Conservation (phyloP, 1,284 basidiomycete genomes). For the Afroboletus lepidellus region DNA sequence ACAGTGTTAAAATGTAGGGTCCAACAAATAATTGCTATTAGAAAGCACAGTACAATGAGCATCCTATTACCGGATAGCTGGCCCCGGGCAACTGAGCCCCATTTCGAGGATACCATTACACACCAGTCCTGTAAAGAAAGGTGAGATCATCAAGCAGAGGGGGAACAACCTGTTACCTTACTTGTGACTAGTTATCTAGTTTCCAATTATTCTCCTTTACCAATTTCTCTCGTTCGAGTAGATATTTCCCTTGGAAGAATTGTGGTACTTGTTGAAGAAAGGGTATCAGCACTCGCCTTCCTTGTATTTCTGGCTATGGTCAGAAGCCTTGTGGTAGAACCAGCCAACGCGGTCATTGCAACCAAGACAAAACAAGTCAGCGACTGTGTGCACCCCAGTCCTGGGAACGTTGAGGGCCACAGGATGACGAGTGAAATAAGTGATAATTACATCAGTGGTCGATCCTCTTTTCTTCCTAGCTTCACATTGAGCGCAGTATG, state of each 20-base stretch:
- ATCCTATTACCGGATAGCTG: background rate
- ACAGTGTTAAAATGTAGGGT: background rate
- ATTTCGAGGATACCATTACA: background rate
- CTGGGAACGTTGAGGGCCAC: conserved; percentile 36
- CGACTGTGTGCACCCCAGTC: conserved; percentile 82
- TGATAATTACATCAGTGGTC: conserved; percentile 62
- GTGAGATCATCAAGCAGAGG: background rate
- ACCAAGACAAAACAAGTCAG: conserved; percentile 75
- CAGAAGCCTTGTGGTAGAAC: conserved; percentile 81
- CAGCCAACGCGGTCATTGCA: conserved; percentile 80
- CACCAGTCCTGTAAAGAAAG: background rate
- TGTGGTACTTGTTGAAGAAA: background rate
- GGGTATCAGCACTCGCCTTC: conserved; percentile 54
- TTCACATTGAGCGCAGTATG: conserved; percentile 76
- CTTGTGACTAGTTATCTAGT: conserved; percentile 41
- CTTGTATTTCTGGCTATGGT: conserved; percentile 82
- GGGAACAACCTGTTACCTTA: background rate
- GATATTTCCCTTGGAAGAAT: conserved; percentile 63
- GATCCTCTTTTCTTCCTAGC: conserved; percentile 73
- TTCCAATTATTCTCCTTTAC: conserved; percentile 81
- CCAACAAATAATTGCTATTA: background rate
- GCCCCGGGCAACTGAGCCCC: background rate
- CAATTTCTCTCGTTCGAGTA: conserved; percentile 79
- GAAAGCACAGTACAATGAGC: background rate
- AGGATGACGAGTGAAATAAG: background rate